These are phyloP conservation scores for Mycena rosella DNA, from an alignment of 768 basidiomycete species.

Conservation along the genomic window DNA sequence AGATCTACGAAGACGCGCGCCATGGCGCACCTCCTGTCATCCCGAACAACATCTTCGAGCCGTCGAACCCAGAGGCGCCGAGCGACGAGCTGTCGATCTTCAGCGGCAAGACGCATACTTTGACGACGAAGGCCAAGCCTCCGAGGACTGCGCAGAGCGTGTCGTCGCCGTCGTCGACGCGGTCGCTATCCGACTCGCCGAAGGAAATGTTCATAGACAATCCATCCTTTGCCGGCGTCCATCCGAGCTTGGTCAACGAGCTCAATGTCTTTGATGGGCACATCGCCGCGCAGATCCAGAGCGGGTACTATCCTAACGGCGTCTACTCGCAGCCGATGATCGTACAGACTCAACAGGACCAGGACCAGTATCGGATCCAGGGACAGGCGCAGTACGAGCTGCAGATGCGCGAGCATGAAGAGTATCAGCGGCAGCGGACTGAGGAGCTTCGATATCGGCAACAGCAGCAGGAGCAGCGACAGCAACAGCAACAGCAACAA, in stretches of 20 bases:
- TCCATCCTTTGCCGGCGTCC: conserved; percentile 61
- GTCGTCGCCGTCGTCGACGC: conserved; percentile 39
- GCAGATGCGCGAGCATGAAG: conserved; percentile 44
- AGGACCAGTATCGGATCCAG: conserved; percentile 41
- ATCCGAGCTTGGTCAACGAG: conserved; percentile 69
- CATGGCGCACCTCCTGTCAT: conserved; percentile 60
- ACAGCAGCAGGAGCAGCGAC: conserved; percentile 39
- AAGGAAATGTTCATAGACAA: conserved; percentile 48
- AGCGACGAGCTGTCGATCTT: conserved; percentile 83
- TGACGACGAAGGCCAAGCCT: conserved; percentile 59
- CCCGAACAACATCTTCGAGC: conserved; percentile 71
- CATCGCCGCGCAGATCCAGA: conserved; percentile 63
- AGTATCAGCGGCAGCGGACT: conserved; percentile 42
- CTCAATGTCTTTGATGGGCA: conserved; percentile 68
- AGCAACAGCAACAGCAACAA: conserved; percentile 41
- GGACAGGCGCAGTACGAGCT: conserved; percentile 44
- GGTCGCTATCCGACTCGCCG: conserved; percentile 49
- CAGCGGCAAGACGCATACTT: conserved; percentile 78
- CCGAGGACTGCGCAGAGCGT: conserved; percentile 27
- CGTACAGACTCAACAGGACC: conserved; percentile 37
- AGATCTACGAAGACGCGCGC: conserved; percentile 60
- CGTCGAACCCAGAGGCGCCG: conserved; percentile 57
- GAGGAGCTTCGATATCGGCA: conserved; percentile 38
- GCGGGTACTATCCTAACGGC: conserved; percentile 57
- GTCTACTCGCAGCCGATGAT: conserved; percentile 48